These are phyloP conservation scores for Crithidia expoeki DNA, from an alignment of 208 protist genomes.

Conservation along the genomic window DNA sequence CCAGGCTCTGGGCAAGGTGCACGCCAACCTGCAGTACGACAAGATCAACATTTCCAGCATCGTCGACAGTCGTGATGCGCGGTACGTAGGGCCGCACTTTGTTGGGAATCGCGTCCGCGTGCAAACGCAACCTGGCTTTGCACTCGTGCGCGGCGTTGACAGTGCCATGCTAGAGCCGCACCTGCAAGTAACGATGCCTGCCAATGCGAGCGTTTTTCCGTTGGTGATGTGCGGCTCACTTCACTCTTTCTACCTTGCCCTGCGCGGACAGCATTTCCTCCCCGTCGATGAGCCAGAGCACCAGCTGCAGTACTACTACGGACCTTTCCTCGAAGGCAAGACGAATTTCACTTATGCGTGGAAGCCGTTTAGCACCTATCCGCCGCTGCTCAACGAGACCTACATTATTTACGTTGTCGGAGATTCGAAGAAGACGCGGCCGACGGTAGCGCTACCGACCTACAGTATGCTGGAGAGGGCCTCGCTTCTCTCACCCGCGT, in stretches of 20 bases:
- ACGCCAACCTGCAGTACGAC: slow-evolving; percentile 59
- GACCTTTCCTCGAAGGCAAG: slow-evolving; percentile 38
- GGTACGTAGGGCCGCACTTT: slow-evolving; percentile 9
- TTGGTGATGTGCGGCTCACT: slow-evolving; percentile 67
- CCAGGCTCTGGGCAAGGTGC: slow-evolving; percentile 18
- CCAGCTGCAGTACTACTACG: slow-evolving; percentile 80
- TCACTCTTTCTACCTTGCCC: slow-evolving; percentile 63
- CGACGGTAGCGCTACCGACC: slow-evolving; percentile 36
- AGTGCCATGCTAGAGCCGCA: slow-evolving; percentile 58
- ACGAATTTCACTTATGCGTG: slow-evolving; percentile 68
- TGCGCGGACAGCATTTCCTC: slow-evolving; percentile 51
- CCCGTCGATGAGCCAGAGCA: slow-evolving; percentile 63
- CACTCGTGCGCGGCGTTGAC: slow-evolving; percentile 58
- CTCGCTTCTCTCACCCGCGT: slow-evolving; percentile 19
- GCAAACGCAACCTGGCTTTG: slow-evolving; percentile 40
- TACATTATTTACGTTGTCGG: slow-evolving; percentile 68
- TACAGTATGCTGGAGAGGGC: slow-evolving; percentile 32
- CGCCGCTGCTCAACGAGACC: slow-evolving; percentile 50
- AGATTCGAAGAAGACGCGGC: slow-evolving; percentile 36
- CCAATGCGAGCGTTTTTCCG: slow-evolving; percentile 43
- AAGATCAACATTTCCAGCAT: slow-evolving; percentile 42
- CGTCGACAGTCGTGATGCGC: not conserved
- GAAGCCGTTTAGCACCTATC: slow-evolving; percentile 62
- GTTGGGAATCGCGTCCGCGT: slow-evolving; percentile 39
- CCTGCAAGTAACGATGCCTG: slow-evolving; percentile 44